These are phyloP conservation scores for Cyclanthera cordifolia DNA, from an alignment of 306 rosid species.

Conservation along the genomic window DNA sequence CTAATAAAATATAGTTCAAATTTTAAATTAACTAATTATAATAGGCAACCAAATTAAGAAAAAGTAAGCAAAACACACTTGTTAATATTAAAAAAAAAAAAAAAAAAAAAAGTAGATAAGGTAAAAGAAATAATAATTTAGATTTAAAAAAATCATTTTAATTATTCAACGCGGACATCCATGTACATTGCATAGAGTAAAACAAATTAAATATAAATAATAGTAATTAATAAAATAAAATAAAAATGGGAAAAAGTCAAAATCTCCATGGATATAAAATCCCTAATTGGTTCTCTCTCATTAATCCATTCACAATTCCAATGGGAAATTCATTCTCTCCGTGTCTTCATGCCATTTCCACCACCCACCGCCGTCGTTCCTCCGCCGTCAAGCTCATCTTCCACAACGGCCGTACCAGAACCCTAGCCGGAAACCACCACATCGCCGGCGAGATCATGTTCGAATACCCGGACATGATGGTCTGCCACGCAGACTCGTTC, in stretches of 20 bases:
- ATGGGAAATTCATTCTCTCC: slow-evolving; percentile 55
- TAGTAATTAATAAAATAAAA: too few species aligned
- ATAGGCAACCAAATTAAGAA: too few species aligned
- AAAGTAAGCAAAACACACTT: too few species aligned
- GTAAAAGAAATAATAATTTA: too few species aligned
- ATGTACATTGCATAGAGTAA: too few species aligned
- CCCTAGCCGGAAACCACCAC: slow-evolving; percentile 35
- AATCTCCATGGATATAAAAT: slow-evolving; percentile 12
- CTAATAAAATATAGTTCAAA: too few species aligned
- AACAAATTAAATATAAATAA: too few species aligned
- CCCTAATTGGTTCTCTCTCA: background rate
- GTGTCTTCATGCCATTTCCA: slow-evolving; percentile 20
- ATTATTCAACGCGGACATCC: too few species aligned
- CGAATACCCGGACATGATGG: slow-evolving; percentile 68
- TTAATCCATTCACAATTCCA: background rate
- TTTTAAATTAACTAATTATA: too few species aligned
- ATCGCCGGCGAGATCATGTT: slow-evolving; percentile 82
- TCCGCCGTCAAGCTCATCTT: slow-evolving; percentile 38
- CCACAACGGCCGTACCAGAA: slow-evolving; percentile 39
- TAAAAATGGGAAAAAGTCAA: slow-evolving; percentile 27
- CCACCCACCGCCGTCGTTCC: background rate
- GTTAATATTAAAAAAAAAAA: too few species aligned
- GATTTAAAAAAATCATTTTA: too few species aligned
- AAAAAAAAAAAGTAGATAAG: too few species aligned
- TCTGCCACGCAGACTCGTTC: slow-evolving; percentile 74